Evolutionary conservation across 352 stramenopile species (phyloP).

Genomic region (Phytopythium vexans): DNA sequence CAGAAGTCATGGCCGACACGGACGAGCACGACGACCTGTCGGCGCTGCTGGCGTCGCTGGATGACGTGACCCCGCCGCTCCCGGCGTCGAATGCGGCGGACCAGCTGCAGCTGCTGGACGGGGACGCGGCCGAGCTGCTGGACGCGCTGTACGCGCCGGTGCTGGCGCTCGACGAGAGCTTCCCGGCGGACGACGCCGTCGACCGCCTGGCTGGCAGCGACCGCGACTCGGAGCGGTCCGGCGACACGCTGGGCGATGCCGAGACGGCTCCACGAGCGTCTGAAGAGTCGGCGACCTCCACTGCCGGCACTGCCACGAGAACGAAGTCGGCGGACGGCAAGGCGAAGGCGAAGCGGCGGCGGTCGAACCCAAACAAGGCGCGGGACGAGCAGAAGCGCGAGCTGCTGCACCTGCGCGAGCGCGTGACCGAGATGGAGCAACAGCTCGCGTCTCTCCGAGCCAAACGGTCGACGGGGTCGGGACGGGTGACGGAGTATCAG

Average conservation of each 20-base stretch:
- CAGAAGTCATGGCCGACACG: no score
- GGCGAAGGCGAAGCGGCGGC: not conserved
- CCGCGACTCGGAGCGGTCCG: no score
- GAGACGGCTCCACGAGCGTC: not conserved
- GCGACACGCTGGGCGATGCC: no score
- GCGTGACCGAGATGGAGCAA: conserved; percentile 30
- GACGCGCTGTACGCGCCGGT: conserved; percentile 19
- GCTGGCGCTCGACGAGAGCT: conserved; percentile 24
- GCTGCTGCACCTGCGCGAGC: conserved; percentile 22
- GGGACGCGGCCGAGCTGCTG: conserved; percentile 17
- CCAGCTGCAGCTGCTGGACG: conserved; percentile 13
- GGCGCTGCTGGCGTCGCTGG: not conserved
- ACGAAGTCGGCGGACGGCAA: not conserved
- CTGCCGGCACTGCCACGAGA: not conserved
- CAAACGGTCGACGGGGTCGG: no score
- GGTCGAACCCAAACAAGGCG: conserved; percentile 11
- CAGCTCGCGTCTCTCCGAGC: conserved; percentile 19
- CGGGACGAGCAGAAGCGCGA: conserved; percentile 15
- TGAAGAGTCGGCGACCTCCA: not conserved
- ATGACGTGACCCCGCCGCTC: not conserved
- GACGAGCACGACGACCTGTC: no score
- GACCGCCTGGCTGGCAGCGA: not conserved
- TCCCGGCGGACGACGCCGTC: not conserved
- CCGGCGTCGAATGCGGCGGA: not conserved
- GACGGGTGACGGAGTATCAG: no score